Percentiles rank a stretch among this genome's conserved stretches.
These are phyloP conservation scores for Amphibolis antarctica DNA, from an alignment of 106 monocot genomes.

Conservation along the genomic window DNA sequence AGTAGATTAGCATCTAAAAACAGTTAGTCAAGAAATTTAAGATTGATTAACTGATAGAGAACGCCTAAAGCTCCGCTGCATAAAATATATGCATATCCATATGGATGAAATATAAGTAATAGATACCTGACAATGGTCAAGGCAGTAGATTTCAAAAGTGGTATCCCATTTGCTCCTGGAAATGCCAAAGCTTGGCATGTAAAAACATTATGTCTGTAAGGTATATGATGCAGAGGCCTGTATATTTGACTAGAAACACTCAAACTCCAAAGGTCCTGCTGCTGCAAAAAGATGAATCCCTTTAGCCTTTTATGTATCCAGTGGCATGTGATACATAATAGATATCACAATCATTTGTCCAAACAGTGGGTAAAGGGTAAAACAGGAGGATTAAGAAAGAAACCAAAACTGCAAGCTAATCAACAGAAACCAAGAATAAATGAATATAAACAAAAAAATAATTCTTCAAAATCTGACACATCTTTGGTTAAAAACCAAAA, in stretches of 20 bases:
- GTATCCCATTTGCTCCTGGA: conserved; percentile 25
- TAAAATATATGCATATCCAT: neutral
- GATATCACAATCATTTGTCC: neutral
- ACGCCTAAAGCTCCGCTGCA: neutral
- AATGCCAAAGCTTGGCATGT: conserved; percentile 28
- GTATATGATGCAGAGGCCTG: conserved; percentile 8
- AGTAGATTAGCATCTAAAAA: too few species aligned
- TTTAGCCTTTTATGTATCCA: neutral
- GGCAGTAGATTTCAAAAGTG: conserved; percentile 35
- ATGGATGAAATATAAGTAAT: neutral
- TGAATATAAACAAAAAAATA: neutral
- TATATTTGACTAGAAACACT: conserved; percentile 27
- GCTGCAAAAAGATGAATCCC: conserved; percentile 22
- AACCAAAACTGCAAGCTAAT: neutral
- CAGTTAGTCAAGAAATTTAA: neutral
- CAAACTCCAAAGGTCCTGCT: conserved; percentile 28
- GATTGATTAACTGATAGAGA: neutral
- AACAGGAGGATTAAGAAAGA: neutral
- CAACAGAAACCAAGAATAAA: neutral
- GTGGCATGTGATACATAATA: conserved; percentile 2
- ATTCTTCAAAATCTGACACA: neutral
- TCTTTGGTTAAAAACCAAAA: neutral
- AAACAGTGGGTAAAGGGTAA: too few species aligned
- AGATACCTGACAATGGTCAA: conserved; percentile 44
- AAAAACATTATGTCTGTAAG: conserved; percentile 21